phyloP scores from a whole-genome alignment of 176 grass and related monocot species.

The Panicum miliaceum region DNA sequence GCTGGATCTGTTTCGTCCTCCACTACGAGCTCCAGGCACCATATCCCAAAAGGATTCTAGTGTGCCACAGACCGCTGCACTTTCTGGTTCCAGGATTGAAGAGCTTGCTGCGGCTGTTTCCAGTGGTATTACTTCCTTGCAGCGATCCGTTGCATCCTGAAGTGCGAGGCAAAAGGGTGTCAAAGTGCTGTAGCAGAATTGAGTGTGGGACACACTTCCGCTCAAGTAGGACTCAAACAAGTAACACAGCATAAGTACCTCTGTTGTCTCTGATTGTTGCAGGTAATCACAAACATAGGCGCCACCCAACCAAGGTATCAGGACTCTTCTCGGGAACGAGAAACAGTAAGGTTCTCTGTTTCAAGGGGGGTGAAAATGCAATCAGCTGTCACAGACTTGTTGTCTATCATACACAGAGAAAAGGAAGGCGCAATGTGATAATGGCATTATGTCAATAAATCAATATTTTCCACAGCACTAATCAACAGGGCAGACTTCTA shows the following conservation, averaged over 20 bases:
- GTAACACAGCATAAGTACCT: constrained; percentile 51
- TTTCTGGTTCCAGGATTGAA: constrained; percentile 71
- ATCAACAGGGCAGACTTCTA: not conserved
- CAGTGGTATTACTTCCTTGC: constrained; percentile 86
- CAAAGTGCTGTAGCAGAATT: not conserved
- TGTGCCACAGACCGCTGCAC: constrained; percentile 2
- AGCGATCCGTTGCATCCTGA: constrained; percentile 72
- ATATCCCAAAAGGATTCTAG: constrained; percentile 79
- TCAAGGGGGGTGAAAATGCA: constrained; percentile 13
- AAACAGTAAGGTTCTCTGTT: constrained; percentile 69
- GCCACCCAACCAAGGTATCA: constrained; percentile 70
- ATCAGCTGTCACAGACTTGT: constrained; percentile 17
- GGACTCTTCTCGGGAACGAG: constrained; percentile 81
- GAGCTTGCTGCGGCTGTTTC: constrained; percentile 46
- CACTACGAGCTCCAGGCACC: constrained; percentile 38
- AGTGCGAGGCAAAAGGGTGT: not conserved
- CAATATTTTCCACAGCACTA: not conserved
- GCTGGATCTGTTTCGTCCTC: not conserved
- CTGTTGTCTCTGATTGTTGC: constrained; percentile 67
- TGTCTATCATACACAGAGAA: not conserved
- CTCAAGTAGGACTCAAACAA: not conserved
- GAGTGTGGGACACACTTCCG: not conserved
- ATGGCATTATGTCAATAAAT: not conserved
- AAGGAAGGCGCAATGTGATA: not conserved
- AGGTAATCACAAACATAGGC: constrained; percentile 85